Conservation (phyloP, 2,329 filamentous ascomycete species). For the Colletotrichum echinochloae region DNA sequence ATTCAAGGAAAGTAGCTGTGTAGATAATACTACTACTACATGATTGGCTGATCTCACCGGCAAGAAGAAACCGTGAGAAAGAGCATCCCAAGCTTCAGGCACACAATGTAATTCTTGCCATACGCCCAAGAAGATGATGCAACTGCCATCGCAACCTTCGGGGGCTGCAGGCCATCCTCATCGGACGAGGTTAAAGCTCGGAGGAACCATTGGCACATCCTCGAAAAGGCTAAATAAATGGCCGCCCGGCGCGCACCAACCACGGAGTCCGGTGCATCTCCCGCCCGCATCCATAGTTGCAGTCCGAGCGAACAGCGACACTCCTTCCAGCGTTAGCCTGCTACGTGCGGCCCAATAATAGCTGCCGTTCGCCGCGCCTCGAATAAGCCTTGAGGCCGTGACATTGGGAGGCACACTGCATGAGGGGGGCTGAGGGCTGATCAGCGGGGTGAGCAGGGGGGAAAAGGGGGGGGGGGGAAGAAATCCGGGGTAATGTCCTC, state of each 20-base stretch:
- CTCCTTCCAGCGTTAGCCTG: not conserved
- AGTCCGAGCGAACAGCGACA: not conserved
- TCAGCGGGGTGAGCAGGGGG: constrained; percentile 21
- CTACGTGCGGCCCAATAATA: constrained; percentile 24
- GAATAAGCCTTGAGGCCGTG: not conserved
- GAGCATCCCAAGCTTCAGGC: not conserved
- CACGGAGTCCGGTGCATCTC: constrained; percentile 11
- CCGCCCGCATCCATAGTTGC: constrained; percentile 1
- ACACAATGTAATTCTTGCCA: not conserved
- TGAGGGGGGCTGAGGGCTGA: constrained; percentile 27
- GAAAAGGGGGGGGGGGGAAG: not conserved
- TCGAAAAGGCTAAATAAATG: constrained; percentile 18
- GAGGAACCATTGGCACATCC: constrained; percentile 21
- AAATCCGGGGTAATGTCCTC: constrained; percentile 27
- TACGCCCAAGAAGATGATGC: not conserved
- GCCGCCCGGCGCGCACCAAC: constrained; percentile 10
- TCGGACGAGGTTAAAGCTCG: constrained; percentile 21
- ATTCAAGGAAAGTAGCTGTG: too few relatives aligned
- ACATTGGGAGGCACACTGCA: constrained; percentile 29
- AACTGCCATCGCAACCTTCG: constrained; percentile 9
- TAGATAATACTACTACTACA: too few relatives aligned
- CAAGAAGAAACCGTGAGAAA: not conserved
- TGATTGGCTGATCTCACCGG: too few relatives aligned
- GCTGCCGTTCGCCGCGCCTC: constrained; percentile 1
- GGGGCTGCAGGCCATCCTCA: not conserved